Base-by-base conservation (phyloP, 2,329 filamentous ascomycete species). In the Penicillium paneum region DNA sequence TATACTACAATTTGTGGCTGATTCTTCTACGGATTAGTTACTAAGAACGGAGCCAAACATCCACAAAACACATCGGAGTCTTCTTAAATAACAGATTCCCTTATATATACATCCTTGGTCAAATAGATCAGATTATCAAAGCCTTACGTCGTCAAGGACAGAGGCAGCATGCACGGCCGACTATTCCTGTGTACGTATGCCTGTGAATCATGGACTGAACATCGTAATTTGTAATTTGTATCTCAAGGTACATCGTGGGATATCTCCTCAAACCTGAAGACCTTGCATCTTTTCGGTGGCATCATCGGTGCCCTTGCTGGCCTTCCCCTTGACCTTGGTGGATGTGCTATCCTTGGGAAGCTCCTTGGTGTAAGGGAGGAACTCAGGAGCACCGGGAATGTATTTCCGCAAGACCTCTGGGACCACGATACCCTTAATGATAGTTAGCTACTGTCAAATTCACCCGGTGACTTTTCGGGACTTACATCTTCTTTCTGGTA, bases 341-440 rank as follows among this genome's bases (percentile, higher is more conserved):
- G 83, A 85, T 36, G 84, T 87, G 11, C 82, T 80, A 63, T 91
- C 86, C 75, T 93, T 92, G 11, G 89, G 86, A 35, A 93, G 79
- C 63, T 96, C 93, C 77, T 91, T 94, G 50, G 86, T 84, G 70
- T 89, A 99, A 1, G 90, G 89, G 58, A 99, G 81, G 75, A 97
- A 96, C 46, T 93, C 91, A 1, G 91, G 91, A 38, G 90, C 81
- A 32, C 92, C 93, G 2, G 92, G 91, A 48, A 97, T 87, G 73
- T 95, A 97, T 76, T 91, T 93, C 64, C 90, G 84, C 56, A 97
- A 81, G 42, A 88, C 86, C 74, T 92, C 88, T 0, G 92, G 92
- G 32, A 96, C 87, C 54, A 83, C 82, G 64, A 95, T 81, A 59
- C 91, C 90, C 80, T 90, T 58, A 21, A 54, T 32, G 11, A 13